Base-by-base conservation (phyloP, 176 grass and related monocot species). In the Phoenix roebelenii region DNA sequence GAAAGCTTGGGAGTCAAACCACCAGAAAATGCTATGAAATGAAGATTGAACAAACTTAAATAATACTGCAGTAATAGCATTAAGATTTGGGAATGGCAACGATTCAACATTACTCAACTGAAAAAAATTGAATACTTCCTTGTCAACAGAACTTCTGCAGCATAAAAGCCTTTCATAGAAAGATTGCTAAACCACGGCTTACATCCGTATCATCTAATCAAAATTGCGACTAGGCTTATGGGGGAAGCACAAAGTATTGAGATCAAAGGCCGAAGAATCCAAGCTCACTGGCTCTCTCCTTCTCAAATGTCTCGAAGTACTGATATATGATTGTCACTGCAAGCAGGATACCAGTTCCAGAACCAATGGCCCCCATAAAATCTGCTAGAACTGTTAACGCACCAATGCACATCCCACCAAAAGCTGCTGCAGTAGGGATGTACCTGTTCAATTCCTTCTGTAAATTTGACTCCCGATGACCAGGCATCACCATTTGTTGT, bases 401-500 rank as follows among this genome's bases (percentile, higher is more conserved):
- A 15, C 79, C 79, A 59, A 82, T 82, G 53, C 79, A 82, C 39
- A 82, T 30, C 7, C 79, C 79, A 22, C 79, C 79, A 55, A 82
- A 82, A 20, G 79, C 79, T 3, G 79, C 79, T 0, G 79, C 79
- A 2, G 79, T 82, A 16, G 79, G 79, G 15, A 82, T 75, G 58
- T 81, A 81, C 19, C 79, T 51, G 55, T 82, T 81, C 70, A 81
- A 22, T 56, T 81, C 71, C 64, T 53, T 81, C 61, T 76, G 78
- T 30, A 81, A 29, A 52, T 81, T 81, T 16, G 70, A 81, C 52
- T 81, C 78, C 3, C 72, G 49, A 58, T 81, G 78, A 50, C 78
- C 78, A 9, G 78, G 78, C 78, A 81, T 81, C 52, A 81, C 78
- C 78, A 81, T 81, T 81, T 81, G 78, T 74, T 81, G 78, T 44